These are phyloP conservation scores for Ogataea nitratoaversa DNA, from an alignment of 805 yeast genomes.

Conservation along the genomic window DNA sequence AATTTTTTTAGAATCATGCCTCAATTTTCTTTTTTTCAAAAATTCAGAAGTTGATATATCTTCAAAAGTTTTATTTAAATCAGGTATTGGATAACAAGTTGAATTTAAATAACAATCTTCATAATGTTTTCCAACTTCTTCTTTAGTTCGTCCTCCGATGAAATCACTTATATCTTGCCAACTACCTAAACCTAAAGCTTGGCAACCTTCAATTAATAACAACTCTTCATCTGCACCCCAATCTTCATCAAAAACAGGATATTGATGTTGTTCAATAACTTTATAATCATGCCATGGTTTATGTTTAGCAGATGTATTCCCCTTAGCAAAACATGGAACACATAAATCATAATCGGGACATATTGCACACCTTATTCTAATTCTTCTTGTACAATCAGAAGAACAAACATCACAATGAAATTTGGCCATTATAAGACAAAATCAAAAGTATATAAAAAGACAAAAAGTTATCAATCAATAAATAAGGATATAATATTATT, in stretches of 20 bases:
- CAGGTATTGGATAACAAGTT: constrained; percentile 81
- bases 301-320: constrained; percentile 75
- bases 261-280: constrained; percentile 90
- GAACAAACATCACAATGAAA: constrained; percentile 95
- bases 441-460: not conserved
- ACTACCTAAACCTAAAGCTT: constrained; percentile 86
- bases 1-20: constrained; percentile 71
- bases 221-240: constrained; percentile 99
- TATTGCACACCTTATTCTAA: constrained; percentile 85
- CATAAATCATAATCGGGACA: constrained; percentile 95
- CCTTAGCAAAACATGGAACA: constrained; percentile 93
- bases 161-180: constrained; percentile 99
- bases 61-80: constrained; percentile 65
- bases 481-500: too few relatives aligned
- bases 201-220: constrained; percentile 84
- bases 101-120: constrained; percentile 64
- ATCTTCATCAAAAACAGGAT: constrained; percentile 81
- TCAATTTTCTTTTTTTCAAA: constrained; percentile 55
- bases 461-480: too few relatives aligned
- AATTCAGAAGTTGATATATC: constrained; percentile 65
- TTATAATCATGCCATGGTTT: constrained; percentile 92
- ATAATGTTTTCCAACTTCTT: constrained; percentile 87
- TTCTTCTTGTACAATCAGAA: constrained; percentile 91
- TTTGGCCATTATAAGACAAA: constrained; percentile 38
- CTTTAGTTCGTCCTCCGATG: constrained; percentile 87